phyloP scores from a whole-genome alignment of 805 yeast species.

The Wickerhamiella dianesei region DNA sequence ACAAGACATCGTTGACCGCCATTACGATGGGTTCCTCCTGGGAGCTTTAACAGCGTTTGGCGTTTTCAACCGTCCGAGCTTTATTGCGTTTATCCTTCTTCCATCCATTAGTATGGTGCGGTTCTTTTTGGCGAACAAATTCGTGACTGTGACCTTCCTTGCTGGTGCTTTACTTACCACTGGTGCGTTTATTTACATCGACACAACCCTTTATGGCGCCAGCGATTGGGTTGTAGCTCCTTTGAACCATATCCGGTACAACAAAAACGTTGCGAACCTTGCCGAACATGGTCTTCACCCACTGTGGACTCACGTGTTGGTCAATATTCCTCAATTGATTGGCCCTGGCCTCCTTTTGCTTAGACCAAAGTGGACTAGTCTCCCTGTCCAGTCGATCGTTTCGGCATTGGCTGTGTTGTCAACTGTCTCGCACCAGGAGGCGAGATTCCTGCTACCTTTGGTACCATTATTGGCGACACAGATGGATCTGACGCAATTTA shows the following conservation, averaged over 20 bases:
- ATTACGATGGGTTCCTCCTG: slow-evolving; percentile 29
- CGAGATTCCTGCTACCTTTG: slow-evolving; percentile 71
- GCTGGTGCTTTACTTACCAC: slow-evolving; percentile 29
- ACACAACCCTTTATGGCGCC: slow-evolving; percentile 35
- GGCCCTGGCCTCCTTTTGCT: slow-evolving; percentile 59
- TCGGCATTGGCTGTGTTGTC: slow-evolving; percentile 57
- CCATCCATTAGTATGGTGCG: slow-evolving; percentile 42
- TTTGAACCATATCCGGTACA: slow-evolving; percentile 61
- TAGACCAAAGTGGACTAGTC: slow-evolving; percentile 32
- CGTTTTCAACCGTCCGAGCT: slow-evolving; percentile 72
- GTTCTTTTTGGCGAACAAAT: slow-evolving; percentile 29
- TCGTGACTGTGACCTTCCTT: slow-evolving; percentile 24
- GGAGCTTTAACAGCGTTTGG: slow-evolving; percentile 53
- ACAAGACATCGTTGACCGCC: slow-evolving; percentile 18
- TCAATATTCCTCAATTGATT: slow-evolving; percentile 65
- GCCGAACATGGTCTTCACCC: slow-evolving; percentile 76
- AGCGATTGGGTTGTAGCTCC: slow-evolving; percentile 47
- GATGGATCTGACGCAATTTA: slow-evolving; percentile 24
- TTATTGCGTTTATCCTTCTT: slow-evolving; percentile 54
- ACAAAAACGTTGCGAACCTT: slow-evolving; percentile 44
- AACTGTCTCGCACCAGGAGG: slow-evolving; percentile 78
- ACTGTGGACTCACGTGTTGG: slow-evolving; percentile 53
- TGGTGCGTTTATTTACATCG: slow-evolving; percentile 33
- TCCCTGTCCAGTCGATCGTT: slow-evolving; percentile 45
- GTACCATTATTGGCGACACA: slow-evolving; percentile 57